phyloP scores from a whole-genome alignment of 225 moss, liverwort and hornwort species.

The Sphagnum contortum region DNA sequence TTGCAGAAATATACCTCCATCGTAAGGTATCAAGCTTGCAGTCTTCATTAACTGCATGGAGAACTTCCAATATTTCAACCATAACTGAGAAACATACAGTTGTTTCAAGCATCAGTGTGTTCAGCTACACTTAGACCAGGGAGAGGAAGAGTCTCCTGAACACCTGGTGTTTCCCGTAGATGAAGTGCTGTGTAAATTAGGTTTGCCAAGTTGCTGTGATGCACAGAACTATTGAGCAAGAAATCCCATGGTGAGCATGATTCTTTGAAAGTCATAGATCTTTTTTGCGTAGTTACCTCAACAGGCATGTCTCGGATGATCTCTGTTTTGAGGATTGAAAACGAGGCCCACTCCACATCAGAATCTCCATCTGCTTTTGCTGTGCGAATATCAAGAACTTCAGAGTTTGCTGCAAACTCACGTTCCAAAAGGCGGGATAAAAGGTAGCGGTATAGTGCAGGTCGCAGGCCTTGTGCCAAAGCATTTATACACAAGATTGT shows the following conservation, averaged over 20 bases:
- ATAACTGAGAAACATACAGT: constrained; percentile 71
- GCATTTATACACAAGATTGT: constrained; percentile 75
- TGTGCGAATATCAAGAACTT: constrained; percentile 50
- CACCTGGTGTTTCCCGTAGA: constrained; percentile 30
- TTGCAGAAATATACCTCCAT: constrained; percentile 64
- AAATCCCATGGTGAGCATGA: constrained; percentile 70
- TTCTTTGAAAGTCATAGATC: constrained; percentile 28
- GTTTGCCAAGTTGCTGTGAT: constrained; percentile 66
- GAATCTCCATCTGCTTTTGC: constrained; percentile 68
- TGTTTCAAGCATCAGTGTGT: constrained; percentile 61
- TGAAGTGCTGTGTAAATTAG: constrained; percentile 63
- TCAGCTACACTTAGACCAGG: constrained; percentile 40
- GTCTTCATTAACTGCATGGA: constrained; percentile 91
- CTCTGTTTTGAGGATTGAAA: constrained; percentile 80
- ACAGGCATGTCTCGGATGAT: constrained; percentile 82
- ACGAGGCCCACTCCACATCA: constrained; percentile 76
- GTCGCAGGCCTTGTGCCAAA: constrained; percentile 87
- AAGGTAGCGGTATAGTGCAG: constrained; percentile 71
- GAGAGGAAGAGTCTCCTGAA: constrained; percentile 44
- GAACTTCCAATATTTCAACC: constrained; percentile 90
- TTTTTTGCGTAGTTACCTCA: constrained; percentile 41
- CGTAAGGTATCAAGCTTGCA: constrained; percentile 93
- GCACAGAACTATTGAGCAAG: constrained; percentile 71
- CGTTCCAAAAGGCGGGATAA: constrained; percentile 79
- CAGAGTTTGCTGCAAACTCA: constrained; percentile 56